Percentiles rank a stretch among this genome's conserved stretches.
Conservation (phyloP, 306 rosid genomes). For the Rosa rugosa region DNA sequence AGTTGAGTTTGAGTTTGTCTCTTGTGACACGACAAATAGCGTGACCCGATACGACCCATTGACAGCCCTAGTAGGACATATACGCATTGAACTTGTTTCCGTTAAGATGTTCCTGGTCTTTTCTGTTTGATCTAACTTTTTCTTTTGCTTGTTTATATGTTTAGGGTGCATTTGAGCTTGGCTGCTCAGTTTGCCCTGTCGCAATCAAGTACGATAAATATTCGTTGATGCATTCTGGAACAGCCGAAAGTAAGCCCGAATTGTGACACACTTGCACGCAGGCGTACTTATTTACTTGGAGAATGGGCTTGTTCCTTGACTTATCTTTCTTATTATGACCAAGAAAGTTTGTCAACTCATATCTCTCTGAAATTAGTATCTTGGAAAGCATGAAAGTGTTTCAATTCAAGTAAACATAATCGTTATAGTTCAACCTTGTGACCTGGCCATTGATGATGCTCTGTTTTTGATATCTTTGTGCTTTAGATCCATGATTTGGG, state of each 20-base stretch:
- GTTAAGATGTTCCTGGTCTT: slow-evolving; percentile 11
- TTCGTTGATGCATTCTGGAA: slow-evolving; percentile 99
- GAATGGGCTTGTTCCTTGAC: slow-evolving; percentile 5
- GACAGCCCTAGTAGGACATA: too few relatives aligned
- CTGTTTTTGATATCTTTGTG: neutral
- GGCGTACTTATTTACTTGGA: neutral
- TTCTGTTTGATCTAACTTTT: slow-evolving; percentile 10
- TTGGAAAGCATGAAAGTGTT: neutral
- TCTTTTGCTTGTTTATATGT: slow-evolving; percentile 14
- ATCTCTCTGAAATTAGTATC: neutral
- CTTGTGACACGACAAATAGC: too few relatives aligned
- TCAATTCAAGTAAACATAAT: neutral
- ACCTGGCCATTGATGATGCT: neutral
- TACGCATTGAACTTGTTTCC: neutral
- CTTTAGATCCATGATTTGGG: neutral
- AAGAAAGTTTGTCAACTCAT: neutral
- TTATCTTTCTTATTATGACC: neutral
- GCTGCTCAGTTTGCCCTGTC: slow-evolving; percentile 83
- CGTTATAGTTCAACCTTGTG: neutral
- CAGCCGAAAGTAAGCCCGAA: slow-evolving; percentile 82
- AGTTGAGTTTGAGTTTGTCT: too few relatives aligned
- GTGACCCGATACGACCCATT: too few relatives aligned
- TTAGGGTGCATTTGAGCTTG: slow-evolving; percentile 99
- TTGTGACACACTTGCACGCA: slow-evolving; percentile 10
- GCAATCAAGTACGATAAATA: slow-evolving; percentile 95